phyloP scores from a whole-genome alignment of 1,284 basidiomycete species.

The Cutaneotrichosporon sp. region DNA sequence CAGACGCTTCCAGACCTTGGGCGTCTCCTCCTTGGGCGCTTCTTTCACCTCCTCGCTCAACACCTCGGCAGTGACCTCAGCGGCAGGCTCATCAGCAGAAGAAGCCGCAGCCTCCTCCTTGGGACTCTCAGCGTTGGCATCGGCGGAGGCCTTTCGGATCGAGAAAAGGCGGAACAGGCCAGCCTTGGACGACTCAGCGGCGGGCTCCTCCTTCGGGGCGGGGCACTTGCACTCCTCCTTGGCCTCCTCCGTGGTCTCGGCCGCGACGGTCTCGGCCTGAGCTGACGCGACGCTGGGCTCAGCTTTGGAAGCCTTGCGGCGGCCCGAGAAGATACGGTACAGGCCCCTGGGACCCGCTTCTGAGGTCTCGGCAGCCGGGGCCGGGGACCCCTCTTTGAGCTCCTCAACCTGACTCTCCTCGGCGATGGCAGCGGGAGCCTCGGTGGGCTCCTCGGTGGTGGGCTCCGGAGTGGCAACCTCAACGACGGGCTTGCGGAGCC shows the following conservation, averaged over 20 bases:
- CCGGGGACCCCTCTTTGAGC: neutral
- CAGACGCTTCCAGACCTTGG: neutral
- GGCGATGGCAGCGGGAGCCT: neutral
- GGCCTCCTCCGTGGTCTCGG: neutral
- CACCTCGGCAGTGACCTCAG: neutral
- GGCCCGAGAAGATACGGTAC: neutral
- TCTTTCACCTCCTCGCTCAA: neutral
- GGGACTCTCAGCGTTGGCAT: neutral
- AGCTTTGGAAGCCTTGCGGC: neutral
- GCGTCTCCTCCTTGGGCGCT: neutral
- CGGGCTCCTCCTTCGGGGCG: neutral
- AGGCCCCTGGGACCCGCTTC: neutral
- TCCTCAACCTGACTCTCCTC: neutral
- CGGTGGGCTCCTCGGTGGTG: neutral
- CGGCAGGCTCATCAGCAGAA: neutral
- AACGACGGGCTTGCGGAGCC: neutral
- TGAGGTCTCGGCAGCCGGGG: neutral
- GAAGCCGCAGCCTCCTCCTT: neutral
- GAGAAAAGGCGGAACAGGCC: neutral
- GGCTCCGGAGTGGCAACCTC: neutral
- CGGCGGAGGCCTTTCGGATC: neutral
- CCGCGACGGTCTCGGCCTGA: neutral
- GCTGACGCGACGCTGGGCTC: neutral
- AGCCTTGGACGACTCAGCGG: neutral
- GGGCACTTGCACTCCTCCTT: neutral